phyloP scores from a whole-genome alignment of 2,329 filamentous ascomycete species.

The Pseudopyrenochaeta lycopersici region DNA sequence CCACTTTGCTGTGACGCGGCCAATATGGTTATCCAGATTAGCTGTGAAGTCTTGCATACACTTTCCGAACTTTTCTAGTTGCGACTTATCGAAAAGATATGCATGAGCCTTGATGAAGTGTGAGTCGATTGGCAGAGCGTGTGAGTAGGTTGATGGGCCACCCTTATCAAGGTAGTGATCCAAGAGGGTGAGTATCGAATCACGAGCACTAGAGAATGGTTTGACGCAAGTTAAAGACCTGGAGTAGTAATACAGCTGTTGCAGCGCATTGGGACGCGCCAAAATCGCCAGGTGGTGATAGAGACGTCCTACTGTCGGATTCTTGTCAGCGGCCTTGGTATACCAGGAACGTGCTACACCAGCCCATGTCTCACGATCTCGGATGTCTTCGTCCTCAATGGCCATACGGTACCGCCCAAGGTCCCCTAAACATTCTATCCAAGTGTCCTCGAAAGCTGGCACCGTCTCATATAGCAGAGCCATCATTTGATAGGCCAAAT shows the following conservation, averaged over 20 bases:
- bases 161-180: conserved; percentile 56
- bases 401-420: conserved; percentile 88
- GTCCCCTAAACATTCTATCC: conserved; percentile 93
- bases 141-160: conserved; percentile 39
- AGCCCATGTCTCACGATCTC: conserved; percentile 83
- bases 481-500: conserved; percentile 90
- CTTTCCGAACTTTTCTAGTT: conserved; percentile 56
- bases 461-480: conserved; percentile 86
- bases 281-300: conserved; percentile 90
- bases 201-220: conserved; percentile 72
- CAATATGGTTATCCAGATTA: conserved; percentile 67
- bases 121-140: conserved; percentile 61
- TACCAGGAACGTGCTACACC: conserved; percentile 83
- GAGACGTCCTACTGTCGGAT: conserved; percentile 77
- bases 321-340: conserved; percentile 78
- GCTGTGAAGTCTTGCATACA: conserved; percentile 61
- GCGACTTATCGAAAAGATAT: conserved; percentile 67
- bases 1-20: conserved; percentile 61
- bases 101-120: conserved; percentile 72
- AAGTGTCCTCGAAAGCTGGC: conserved; percentile 82
- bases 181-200: conserved; percentile 76
- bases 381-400: conserved; percentile 82
- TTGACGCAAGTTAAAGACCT: conserved; percentile 74
- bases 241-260: conserved; percentile 76
- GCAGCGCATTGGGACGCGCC: conserved; percentile 72